Conservation (phyloP, 441 rosid genomes). For the Adansonia madagascariensis region DNA sequence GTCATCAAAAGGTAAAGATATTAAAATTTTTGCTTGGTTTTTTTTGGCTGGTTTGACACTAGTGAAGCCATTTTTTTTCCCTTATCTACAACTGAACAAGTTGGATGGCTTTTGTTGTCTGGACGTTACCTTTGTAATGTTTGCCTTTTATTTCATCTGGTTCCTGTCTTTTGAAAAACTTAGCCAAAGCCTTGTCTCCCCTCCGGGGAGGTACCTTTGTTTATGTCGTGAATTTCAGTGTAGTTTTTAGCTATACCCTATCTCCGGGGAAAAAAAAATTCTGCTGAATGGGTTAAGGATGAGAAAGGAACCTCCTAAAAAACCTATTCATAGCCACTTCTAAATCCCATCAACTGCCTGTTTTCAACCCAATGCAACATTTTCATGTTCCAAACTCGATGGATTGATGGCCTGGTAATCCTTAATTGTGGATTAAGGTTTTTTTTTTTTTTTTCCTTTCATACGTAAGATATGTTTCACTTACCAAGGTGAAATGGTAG, state of each 20-base stretch:
- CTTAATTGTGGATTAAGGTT: not conserved
- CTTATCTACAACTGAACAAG: not conserved
- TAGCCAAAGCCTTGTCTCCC: too few species aligned
- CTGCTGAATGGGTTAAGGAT: not conserved
- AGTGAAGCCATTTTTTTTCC: not conserved
- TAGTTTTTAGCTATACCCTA: not conserved
- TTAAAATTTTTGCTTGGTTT: not conserved
- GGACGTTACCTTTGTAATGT: not conserved
- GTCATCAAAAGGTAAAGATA: not conserved
- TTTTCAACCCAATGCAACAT: not conserved
- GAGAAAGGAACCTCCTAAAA: not conserved
- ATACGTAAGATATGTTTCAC: not conserved
- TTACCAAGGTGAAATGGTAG: not conserved
- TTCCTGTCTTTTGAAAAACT: too few species aligned
- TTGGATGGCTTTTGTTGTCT: slow-evolving; percentile 16
- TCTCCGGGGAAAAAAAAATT: not conserved
- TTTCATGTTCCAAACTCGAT: not conserved
- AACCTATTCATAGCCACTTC: not conserved
- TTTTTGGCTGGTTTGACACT: slow-evolving; percentile 2
- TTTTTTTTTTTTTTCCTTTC: too few species aligned
- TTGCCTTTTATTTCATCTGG: too few species aligned
- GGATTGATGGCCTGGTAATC: not conserved
- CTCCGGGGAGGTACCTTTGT: not conserved
- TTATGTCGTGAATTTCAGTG: not conserved
- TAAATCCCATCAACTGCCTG: not conserved